Percentiles rank a stretch among this genome's conserved stretches.
Evolutionary conservation across 1,284 basidiomycete genomes (phyloP).

Genomic region (Boletus coffeatus): DNA sequence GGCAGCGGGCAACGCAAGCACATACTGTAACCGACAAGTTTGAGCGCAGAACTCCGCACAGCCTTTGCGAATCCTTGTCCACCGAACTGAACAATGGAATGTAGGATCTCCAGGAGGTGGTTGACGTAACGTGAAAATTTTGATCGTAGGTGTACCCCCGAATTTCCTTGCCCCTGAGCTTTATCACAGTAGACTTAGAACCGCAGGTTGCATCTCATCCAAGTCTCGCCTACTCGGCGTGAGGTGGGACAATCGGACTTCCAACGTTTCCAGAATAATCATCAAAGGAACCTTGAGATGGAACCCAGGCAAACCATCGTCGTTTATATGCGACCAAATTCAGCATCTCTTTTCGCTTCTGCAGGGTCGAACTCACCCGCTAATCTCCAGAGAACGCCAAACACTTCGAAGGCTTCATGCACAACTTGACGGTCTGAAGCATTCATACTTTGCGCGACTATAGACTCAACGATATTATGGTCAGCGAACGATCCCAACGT

Average conservation of each 20-base stretch:
- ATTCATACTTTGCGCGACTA: slow-evolving; percentile 64
- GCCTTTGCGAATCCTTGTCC: slow-evolving; percentile 82
- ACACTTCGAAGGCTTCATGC: slow-evolving; percentile 73
- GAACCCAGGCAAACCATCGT: slow-evolving; percentile 74
- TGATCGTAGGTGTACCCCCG: slow-evolving; percentile 64
- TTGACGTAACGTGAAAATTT: slow-evolving; percentile 65
- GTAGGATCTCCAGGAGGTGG: slow-evolving; percentile 69
- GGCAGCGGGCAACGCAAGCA: too few species aligned
- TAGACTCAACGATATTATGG: slow-evolving; percentile 67
- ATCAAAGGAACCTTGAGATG: slow-evolving; percentile 82
- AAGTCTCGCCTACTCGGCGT: slow-evolving; percentile 82
- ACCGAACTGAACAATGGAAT: slow-evolving; percentile 79
- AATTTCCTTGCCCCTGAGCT: slow-evolving; percentile 61
- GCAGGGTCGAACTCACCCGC: slow-evolving; percentile 53
- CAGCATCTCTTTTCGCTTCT: slow-evolving; percentile 2
- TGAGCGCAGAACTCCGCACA: slow-evolving; percentile 36
- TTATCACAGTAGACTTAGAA: slow-evolving; percentile 56
- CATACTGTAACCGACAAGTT: too few species aligned
- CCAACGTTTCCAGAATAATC: slow-evolving; percentile 77
- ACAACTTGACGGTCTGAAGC: slow-evolving; percentile 44
- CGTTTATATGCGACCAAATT: slow-evolving; percentile 57
- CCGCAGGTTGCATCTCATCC: slow-evolving; percentile 90
- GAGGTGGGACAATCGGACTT: slow-evolving; percentile 69
- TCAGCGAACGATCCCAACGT: slow-evolving; percentile 62
- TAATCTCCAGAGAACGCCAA: slow-evolving; percentile 90